A percentile compares a stretch with the other conserved stretches of the same genome.
phyloP scores from a whole-genome alignment of 306 rosid genomes.

The Psophocarpus tetragonolobus region DNA sequence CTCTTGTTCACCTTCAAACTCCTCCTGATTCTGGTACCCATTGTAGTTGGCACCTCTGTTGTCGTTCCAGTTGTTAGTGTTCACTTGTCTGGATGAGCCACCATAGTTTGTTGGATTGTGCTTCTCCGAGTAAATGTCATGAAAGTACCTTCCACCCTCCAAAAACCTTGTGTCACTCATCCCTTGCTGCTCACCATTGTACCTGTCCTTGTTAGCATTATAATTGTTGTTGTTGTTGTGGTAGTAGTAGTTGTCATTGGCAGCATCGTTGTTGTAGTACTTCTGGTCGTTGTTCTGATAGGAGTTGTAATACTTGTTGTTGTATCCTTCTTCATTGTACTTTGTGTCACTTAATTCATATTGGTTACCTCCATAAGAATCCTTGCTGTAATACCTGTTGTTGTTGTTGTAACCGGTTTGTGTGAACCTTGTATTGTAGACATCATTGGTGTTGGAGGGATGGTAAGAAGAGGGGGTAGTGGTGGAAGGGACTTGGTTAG shows the following conservation, averaged over 20 bases:
- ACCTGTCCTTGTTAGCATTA: slow-evolving; percentile 33
- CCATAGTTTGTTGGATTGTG: slow-evolving; percentile 48
- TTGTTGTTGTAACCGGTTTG: slow-evolving; percentile 30
- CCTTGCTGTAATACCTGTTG: slow-evolving; percentile 38
- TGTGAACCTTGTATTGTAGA: slow-evolving; percentile 27
- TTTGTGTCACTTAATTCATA: slow-evolving; percentile 35
- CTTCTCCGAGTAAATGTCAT: slow-evolving; percentile 44
- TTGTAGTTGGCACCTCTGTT: slow-evolving; percentile 51
- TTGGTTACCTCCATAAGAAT: slow-evolving; percentile 30
- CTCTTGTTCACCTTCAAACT: slow-evolving; percentile 50
- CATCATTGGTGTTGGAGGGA: slow-evolving; percentile 47
- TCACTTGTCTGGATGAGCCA: slow-evolving; percentile 40
- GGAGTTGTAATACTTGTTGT: slow-evolving; percentile 20
- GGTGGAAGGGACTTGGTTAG: slow-evolving; percentile 51
- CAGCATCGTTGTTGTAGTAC: slow-evolving; percentile 3
- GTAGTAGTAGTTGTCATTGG: too few species aligned
- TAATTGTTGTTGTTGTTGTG: not conserved
- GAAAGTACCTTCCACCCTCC: slow-evolving; percentile 68
- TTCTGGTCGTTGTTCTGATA: slow-evolving; percentile 9
- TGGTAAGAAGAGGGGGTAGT: slow-evolving; percentile 20
- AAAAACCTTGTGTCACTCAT: slow-evolving; percentile 91
- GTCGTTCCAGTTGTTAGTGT: slow-evolving; percentile 45
- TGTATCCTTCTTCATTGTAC: slow-evolving; percentile 42
- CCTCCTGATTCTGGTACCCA: slow-evolving; percentile 57
- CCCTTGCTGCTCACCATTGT: slow-evolving; percentile 60